A percentile compares a stretch with the other conserved stretches of the same genome.
Conservation (phyloP, 169 alveolate species). For the Plasmodium coatneyi region DNA sequence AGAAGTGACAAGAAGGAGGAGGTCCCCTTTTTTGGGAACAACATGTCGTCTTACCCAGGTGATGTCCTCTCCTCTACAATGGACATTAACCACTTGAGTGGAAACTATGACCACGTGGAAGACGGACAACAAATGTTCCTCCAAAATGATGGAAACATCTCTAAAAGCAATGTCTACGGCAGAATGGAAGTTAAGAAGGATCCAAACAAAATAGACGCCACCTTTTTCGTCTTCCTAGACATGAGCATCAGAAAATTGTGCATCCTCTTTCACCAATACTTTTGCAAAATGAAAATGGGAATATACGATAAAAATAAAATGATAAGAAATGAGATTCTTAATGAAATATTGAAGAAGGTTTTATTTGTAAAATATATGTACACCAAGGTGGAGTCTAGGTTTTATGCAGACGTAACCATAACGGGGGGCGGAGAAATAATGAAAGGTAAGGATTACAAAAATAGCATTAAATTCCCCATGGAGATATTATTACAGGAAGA, state of each 20-base stretch:
- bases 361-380: conserved; percentile 54
- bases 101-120: neutral
- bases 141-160: neutral
- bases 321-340: conserved; percentile 34
- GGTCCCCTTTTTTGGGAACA: neutral
- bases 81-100: neutral
- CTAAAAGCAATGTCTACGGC: neutral
- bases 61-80: neutral
- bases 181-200: neutral
- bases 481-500: conserved; percentile 45
- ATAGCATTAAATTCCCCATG: conserved; percentile 61
- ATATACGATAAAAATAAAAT: conserved; percentile 43
- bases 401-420: conserved; percentile 22
- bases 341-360: conserved; percentile 57
- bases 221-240: conserved; percentile 59
- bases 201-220: conserved; percentile 15
- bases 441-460: conserved; percentile 17
- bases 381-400: conserved; percentile 41
- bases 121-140: neutral
- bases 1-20: neutral
- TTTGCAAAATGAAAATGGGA: conserved; percentile 60
- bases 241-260: conserved; percentile 72
- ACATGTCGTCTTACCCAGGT: neutral
- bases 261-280: conserved; percentile 48
- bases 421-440: conserved; percentile 17